Conservation (phyloP, 345 rosid species). For the Camelina hispida region DNA sequence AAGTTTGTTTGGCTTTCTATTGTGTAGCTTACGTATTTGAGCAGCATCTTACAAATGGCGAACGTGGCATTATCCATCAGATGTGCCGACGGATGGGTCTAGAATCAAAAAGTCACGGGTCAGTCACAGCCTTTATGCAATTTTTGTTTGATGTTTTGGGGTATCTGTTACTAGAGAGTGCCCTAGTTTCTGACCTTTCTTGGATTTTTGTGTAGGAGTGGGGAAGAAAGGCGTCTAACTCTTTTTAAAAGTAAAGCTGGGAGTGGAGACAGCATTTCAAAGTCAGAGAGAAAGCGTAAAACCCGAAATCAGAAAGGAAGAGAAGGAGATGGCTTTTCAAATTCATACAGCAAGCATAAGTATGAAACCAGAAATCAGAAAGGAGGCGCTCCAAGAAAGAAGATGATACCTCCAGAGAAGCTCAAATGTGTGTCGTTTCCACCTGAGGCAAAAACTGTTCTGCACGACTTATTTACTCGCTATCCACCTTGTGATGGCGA, state of each 20-base stretch:
- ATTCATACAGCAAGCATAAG: neutral
- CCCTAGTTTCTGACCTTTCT: slow-evolving; percentile 31
- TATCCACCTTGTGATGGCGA: slow-evolving; percentile 79
- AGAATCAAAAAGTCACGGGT: slow-evolving; percentile 85
- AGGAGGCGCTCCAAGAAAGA: neutral
- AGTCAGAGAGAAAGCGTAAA: neutral
- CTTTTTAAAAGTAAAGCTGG: slow-evolving; percentile 48
- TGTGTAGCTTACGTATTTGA: slow-evolving; percentile 52
- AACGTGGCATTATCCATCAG: slow-evolving; percentile 75
- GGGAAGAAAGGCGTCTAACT: slow-evolving; percentile 57
- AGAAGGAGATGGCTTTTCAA: neutral
- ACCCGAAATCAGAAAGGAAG: neutral
- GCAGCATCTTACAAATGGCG: slow-evolving; percentile 43
- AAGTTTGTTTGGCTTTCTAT: slow-evolving; percentile 18
- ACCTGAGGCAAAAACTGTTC: slow-evolving; percentile 55
- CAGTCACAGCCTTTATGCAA: slow-evolving; percentile 44
- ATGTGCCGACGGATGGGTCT: slow-evolving; percentile 71
- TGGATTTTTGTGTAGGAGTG: slow-evolving; percentile 52
- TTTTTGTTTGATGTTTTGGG: neutral
- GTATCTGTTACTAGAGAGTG: neutral
- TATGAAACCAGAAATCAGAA: neutral
- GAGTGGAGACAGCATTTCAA: neutral
- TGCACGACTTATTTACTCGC: slow-evolving; percentile 69
- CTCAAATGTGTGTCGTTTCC: slow-evolving; percentile 57
- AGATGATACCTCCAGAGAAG: slow-evolving; percentile 38